Evolutionary conservation across 1,284 basidiomycete genomes (phyloP).

Genomic region (Austroboletus novae-zelandiae): DNA sequence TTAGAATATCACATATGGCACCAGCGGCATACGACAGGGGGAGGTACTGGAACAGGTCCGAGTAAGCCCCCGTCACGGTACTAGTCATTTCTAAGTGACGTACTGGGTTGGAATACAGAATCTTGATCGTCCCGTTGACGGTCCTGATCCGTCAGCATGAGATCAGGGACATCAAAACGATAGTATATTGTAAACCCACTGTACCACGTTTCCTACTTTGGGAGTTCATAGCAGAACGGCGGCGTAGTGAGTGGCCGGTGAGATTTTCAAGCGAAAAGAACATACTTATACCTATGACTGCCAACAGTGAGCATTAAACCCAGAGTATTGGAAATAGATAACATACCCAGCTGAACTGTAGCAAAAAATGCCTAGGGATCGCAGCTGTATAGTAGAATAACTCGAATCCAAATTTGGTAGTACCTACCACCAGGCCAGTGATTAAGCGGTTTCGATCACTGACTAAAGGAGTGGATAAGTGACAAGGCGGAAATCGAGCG

Average conservation of each 20-base stretch:
- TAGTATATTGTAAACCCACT: not conserved
- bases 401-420: not conserved
- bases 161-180: not conserved
- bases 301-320: not conserved
- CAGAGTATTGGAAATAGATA: not conserved
- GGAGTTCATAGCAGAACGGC: not conserved
- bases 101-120: not conserved
- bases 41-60: not conserved
- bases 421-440: conserved; percentile 6
- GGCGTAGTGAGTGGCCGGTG: not conserved
- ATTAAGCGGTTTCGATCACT: conserved; percentile 3
- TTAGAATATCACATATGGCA: conserved; percentile 5
- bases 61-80: not conserved
- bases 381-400: not conserved
- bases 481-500: not conserved
- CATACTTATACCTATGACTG: conserved; percentile 3
- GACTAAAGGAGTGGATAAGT: not conserved
- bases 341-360: conserved; percentile 1
- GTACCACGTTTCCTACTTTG: not conserved
- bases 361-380: conserved; percentile 1
- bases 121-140: no score
- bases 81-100: not conserved
- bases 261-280: not conserved
- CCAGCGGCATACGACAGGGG: not conserved
- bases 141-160: not conserved